Evolutionary conservation across 495 filamentous ascomycete genomes (phyloP), one percentile per base, ranked within the genome.

Genomic region (Neurospora sp.): DNA sequence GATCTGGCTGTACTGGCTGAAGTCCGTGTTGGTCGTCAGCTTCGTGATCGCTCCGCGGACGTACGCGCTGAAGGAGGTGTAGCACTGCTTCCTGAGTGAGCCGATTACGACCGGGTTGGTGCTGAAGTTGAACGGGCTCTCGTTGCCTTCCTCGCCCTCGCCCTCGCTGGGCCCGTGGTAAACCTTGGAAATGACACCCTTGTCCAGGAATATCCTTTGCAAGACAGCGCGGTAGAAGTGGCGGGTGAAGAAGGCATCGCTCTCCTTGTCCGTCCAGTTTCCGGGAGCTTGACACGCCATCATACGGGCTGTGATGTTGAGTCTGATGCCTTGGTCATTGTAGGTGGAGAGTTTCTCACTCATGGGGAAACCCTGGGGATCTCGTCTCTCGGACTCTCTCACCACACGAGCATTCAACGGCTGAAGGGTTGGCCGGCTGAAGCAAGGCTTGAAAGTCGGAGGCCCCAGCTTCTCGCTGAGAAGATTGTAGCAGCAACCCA

Each of bases 401-500:
- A 76, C 73, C 1, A 85, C 78, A 7, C 83, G 80, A 16, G 83
- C 82, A 71, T 88, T 88, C 70, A 88, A 78, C 6, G 86, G 82
- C 71, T 90, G 90, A 6, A 93, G 85, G 61, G 87, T 88, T 22
- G 92, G 88, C 10, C 88, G 86, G 35, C 89, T 84, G 69, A 83
- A 84, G 1, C 88, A 92, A 7, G 90, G 85, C 77, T 98, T 97
- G 81, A 90, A 95, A 0, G 93, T 93, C 20, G 94, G 91, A 39
- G 93, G 93, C 3, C 93, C 92, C 27, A 97, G 87, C 70, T 94
- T 89, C 78, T 98, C 96, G 3, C 94, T 97, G 71, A 98, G 80
- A 22, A 98, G 90, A 73, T 99, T 99, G 85, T 99, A 98, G 84
- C 96, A 99, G 83, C 96, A 99, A 42, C 96, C 96, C 53, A 99